Percentiles rank a stretch among this genome's conserved stretches.
These are phyloP conservation scores for Myriosclerotinia curreyana DNA, from an alignment of 2,329 filamentous ascomycete genomes.

Conservation along the genomic window DNA sequence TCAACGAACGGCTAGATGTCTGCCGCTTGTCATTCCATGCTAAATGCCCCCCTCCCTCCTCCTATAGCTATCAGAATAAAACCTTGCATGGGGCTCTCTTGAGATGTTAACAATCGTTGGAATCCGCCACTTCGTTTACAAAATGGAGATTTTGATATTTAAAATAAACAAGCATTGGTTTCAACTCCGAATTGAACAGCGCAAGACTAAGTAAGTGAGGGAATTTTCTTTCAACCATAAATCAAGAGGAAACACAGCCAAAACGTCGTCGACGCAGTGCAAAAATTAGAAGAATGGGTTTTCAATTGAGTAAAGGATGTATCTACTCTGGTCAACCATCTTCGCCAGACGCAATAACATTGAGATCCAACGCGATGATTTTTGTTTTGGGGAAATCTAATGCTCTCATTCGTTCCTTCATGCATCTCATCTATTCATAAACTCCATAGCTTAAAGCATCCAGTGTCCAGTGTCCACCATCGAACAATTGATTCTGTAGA, in stretches of 20 bases:
- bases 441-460: background rate
- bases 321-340: background rate
- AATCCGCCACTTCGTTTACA: too few relatives aligned
- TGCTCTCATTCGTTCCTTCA: background rate
- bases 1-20: background rate
- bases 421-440: slow-evolving; percentile 10
- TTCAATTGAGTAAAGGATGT: background rate
- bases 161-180: background rate
- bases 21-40: background rate
- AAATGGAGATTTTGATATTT: background rate
- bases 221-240: background rate
- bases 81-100: too few relatives aligned
- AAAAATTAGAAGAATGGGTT: background rate
- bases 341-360: background rate
- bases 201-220: background rate
- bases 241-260: background rate
- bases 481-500: background rate
- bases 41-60: too few relatives aligned
- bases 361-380: slow-evolving; percentile 2
- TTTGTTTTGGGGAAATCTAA: background rate
- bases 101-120: background rate
- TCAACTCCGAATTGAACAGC: too few relatives aligned
- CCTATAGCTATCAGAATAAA: too few relatives aligned
- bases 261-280: background rate
- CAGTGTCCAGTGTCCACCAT: background rate